phyloP scores from a whole-genome alignment of 148 eudicot species.

The Silene uniflora region DNA sequence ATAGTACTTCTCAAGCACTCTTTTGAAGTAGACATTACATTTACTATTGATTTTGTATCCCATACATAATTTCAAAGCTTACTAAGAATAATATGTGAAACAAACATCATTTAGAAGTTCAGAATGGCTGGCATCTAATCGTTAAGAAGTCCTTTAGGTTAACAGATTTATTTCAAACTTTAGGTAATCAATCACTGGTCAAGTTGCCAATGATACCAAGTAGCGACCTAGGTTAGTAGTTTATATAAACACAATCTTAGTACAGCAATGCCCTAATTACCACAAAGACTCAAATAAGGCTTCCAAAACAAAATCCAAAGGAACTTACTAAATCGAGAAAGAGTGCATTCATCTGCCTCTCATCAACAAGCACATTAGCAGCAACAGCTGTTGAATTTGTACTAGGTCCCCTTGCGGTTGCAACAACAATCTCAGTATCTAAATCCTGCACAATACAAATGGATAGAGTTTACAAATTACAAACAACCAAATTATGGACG shows the following conservation, averaged over 20 bases:
- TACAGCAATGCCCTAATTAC: background rate
- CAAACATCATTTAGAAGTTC: background rate
- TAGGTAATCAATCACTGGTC: background rate
- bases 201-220: background rate
- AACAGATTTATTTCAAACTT: background rate
- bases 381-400: conserved; percentile 71
- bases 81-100: background rate
- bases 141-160: background rate
- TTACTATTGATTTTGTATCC: background rate
- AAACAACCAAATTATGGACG: background rate
- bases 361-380: conserved; percentile 79
- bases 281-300: background rate
- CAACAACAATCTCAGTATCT: conserved; percentile 87
- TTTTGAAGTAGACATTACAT: background rate
- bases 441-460: conserved; percentile 52
- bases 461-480: background rate
- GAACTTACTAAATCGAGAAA: conserved; percentile 83
- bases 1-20: background rate
- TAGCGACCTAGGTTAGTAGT: background rate
- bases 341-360: conserved; percentile 93
- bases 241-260: background rate
- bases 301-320: background rate
- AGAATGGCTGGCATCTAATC: background rate
- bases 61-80: background rate
- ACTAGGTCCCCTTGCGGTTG: conserved; percentile 69